Evolutionary conservation across 345 rosid genomes (phyloP).

Genomic region (Cochlearia excelsa): DNA sequence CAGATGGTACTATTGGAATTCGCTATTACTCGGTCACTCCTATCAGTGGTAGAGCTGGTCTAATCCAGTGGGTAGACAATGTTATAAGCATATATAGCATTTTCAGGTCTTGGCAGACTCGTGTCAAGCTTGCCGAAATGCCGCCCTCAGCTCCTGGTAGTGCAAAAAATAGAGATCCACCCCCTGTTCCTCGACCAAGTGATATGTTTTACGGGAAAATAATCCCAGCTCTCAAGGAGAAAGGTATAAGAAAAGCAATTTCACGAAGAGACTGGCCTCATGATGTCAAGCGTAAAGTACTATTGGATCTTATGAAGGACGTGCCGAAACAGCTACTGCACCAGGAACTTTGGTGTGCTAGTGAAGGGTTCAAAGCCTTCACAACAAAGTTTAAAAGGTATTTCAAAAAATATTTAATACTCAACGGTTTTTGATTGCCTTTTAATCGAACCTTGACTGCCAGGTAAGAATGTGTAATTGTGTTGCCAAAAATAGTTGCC

Average conservation of each 20-base stretch:
- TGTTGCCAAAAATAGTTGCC: constrained; percentile 5
- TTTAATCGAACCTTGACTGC: not conserved
- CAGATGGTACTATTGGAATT: constrained; percentile 53
- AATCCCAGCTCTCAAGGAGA: constrained; percentile 95
- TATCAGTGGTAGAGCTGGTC: constrained; percentile 92
- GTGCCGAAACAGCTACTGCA: constrained; percentile 84
- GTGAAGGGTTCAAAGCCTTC: constrained; percentile 93
- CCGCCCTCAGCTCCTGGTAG: constrained; percentile 50
- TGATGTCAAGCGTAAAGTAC: constrained; percentile 91
- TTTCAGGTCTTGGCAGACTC: constrained; percentile 85
- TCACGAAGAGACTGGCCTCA: constrained; percentile 98
- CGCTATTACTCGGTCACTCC: constrained; percentile 91
- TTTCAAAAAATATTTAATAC: constrained; percentile 13
- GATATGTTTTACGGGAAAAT: constrained; percentile 98
- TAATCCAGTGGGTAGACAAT: constrained; percentile 91
- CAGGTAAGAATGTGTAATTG: not conserved
- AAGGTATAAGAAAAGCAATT: constrained; percentile 85
- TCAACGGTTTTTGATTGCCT: not conserved
- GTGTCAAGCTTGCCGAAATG: constrained; percentile 66
- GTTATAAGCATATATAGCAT: constrained; percentile 80
- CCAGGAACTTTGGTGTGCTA: constrained; percentile 95
- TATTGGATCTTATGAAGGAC: constrained; percentile 85
- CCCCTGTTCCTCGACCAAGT: constrained; percentile 90
- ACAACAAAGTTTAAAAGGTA: constrained; percentile 79
- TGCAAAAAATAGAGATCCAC: constrained; percentile 51